Percentiles rank a stretch among this genome's conserved stretches.
Evolutionary conservation across 2,329 filamentous ascomycete genomes (phyloP).

Genomic region (Aspergillus eucalypticola): DNA sequence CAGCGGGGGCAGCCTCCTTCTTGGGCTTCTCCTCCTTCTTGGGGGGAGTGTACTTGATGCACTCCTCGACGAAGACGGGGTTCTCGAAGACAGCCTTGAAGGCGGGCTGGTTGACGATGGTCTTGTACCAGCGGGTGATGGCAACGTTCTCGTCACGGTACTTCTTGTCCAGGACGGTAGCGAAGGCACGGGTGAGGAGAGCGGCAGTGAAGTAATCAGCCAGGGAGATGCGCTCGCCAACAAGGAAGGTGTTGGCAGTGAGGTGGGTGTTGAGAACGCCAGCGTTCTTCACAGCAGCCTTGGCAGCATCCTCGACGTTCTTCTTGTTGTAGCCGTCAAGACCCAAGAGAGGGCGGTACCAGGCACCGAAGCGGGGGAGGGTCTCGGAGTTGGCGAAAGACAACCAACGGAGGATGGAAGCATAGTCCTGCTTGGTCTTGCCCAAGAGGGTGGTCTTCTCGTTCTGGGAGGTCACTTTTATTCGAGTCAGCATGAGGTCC

Average conservation of each 20-base stretch:
- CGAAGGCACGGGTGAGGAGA: slow-evolving; percentile 82
- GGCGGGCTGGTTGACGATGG: slow-evolving; percentile 87
- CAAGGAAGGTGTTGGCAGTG: slow-evolving; percentile 90
- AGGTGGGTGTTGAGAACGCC: slow-evolving; percentile 83
- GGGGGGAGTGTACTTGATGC: slow-evolving; percentile 70
- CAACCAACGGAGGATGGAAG: slow-evolving; percentile 97
- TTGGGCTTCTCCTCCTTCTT: slow-evolving; percentile 70
- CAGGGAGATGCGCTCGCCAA: slow-evolving; percentile 95
- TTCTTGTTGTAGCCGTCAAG: slow-evolving; percentile 95
- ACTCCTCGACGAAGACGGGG: slow-evolving; percentile 77
- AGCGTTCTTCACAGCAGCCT: slow-evolving; percentile 68
- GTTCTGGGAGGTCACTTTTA: slow-evolving; percentile 92
- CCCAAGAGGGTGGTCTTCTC: slow-evolving; percentile 99
- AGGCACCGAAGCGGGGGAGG: slow-evolving; percentile 69
- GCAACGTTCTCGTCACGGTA: slow-evolving; percentile 83
- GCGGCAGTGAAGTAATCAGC: slow-evolving; percentile 85
- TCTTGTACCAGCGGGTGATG: slow-evolving; percentile 90
- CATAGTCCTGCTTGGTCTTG: slow-evolving; percentile 99
- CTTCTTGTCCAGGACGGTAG: slow-evolving; percentile 90
- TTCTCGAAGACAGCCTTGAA: slow-evolving; percentile 78
- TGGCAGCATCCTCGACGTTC: slow-evolving; percentile 77
- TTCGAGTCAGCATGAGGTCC: slow-evolving; percentile 27
- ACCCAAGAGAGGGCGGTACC: slow-evolving; percentile 86
- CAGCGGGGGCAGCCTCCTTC: slow-evolving; percentile 70
- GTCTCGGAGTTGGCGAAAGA: slow-evolving; percentile 93